Evolutionary conservation across 1,139 yeast genomes (phyloP).

Genomic region (Arxiozyma bovina): DNA sequence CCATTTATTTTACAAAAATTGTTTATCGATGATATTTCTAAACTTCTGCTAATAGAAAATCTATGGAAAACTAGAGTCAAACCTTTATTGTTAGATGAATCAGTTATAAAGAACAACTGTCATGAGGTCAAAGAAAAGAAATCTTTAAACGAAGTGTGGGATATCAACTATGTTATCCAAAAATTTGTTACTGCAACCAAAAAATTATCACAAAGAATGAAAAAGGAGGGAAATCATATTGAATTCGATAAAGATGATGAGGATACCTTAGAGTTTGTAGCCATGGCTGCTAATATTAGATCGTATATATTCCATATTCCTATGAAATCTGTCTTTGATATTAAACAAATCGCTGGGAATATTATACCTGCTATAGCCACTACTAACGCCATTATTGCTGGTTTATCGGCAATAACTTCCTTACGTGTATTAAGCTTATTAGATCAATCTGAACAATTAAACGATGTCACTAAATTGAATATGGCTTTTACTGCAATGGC

Average conservation of each 20-base stretch:
- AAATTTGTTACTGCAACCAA: constrained; percentile 47
- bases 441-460: constrained; percentile 14
- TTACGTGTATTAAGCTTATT: constrained; percentile 41
- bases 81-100: constrained; percentile 50
- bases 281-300: constrained; percentile 78
- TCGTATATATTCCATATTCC: constrained; percentile 66
- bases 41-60: constrained; percentile 61
- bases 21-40: constrained; percentile 63
- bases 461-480: constrained; percentile 29
- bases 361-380: constrained; percentile 98
- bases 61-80: constrained; percentile 66
- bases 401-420: constrained; percentile 70
- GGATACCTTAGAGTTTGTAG: constrained; percentile 81
- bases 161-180: constrained; percentile 51
- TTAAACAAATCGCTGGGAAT: constrained; percentile 92
- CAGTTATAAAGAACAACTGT: background rate
- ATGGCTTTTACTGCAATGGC: constrained; percentile 61
- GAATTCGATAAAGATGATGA: constrained; percentile 93
- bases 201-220: constrained; percentile 44
- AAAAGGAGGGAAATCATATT: constrained; percentile 36
- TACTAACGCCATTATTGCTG: constrained; percentile 91
- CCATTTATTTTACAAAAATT: constrained; percentile 43
- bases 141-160: constrained; percentile 40
- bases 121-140: constrained; percentile 9
- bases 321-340: constrained; percentile 69